Evolutionary conservation across 2,329 filamentous ascomycete genomes (phyloP), one percentile per base, ranked within the genome.

Genomic region (Aspergillus fijiensis): DNA sequence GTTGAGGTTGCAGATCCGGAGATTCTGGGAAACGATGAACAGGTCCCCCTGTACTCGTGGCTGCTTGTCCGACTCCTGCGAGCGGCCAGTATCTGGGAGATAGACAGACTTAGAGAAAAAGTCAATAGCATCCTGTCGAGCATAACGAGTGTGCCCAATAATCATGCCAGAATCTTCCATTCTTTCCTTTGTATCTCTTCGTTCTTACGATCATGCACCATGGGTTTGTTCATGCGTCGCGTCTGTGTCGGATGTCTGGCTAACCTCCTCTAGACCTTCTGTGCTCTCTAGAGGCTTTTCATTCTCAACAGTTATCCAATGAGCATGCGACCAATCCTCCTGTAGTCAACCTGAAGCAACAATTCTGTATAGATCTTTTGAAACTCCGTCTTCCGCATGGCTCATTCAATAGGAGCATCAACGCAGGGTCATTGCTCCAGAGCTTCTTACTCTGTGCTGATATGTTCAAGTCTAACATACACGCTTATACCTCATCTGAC

Each of bases 1-100:
- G 79, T 89, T 48, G 90, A 88, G 82, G 71, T 84, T 45, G 90
- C 80, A 85, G 65, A 83, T 85, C 63, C 88, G 82, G 51, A 84
- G 80, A 71, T 76, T 85, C 49, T 81, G 86, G 65, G 81, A 75
- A 68, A 73, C 58, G 69, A 72, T 68, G 70, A 78, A 53, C 73
- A 77, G 35, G 79, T 80, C 4, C 83, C 81, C 5, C 75, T 87
- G 25, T 78, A 82, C 61, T 72, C 84, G 25, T 84, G 82, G 80
- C 72, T 88, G 33, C 72, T 84, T 45, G 78, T 84, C 16, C 82
- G 80, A 55, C 69, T 87, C 33, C 70, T 86, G 53, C 75, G 78
- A 35, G 66, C 86, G 45, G 72, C 81, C 50, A 75, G 76, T 49
- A 72, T 74, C 54, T 74, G 76, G 59, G 75, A 76, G 39, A 76